Conservation (phyloP, 306 rosid species). For the Cucumis melo region DNA sequence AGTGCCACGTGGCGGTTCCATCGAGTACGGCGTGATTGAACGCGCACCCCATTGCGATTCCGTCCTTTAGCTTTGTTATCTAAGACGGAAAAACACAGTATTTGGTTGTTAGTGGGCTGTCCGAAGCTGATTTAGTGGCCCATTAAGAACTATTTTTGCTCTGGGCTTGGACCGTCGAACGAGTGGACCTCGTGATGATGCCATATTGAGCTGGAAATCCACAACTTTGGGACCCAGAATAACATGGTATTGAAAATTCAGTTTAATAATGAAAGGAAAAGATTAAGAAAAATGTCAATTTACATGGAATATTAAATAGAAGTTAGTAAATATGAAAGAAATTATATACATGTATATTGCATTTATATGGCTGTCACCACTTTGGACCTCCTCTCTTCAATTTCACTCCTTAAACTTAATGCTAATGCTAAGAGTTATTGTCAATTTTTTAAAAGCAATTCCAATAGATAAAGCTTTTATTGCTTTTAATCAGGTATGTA, state of each 20-base stretch:
- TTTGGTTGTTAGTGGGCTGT: neutral
- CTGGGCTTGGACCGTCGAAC: neutral
- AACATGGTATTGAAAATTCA: neutral
- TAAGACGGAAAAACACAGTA: slow-evolving; percentile 12
- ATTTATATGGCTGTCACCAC: too few species aligned
- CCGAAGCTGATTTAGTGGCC: neutral
- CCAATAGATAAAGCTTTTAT: too few species aligned
- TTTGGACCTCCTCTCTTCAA: too few species aligned
- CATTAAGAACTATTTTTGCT: neutral
- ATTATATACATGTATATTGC: too few species aligned
- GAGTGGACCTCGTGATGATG: neutral
- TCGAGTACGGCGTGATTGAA: slow-evolving; percentile 86
- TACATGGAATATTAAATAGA: too few species aligned
- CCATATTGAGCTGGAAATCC: neutral
- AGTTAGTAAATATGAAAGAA: neutral
- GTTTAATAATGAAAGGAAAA: neutral
- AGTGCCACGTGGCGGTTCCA: slow-evolving; percentile 91
- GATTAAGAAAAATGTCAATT: too few species aligned
- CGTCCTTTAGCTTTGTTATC: slow-evolving; percentile 81
- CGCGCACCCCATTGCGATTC: slow-evolving; percentile 78
- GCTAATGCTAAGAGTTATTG: too few species aligned
- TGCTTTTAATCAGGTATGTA: too few species aligned
- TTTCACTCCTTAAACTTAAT: too few species aligned
- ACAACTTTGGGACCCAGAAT: neutral
- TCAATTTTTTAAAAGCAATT: too few species aligned